These are phyloP conservation scores for Vitis rotundifolia DNA, from an alignment of 164 flowering plant species.

Conservation along the genomic window DNA sequence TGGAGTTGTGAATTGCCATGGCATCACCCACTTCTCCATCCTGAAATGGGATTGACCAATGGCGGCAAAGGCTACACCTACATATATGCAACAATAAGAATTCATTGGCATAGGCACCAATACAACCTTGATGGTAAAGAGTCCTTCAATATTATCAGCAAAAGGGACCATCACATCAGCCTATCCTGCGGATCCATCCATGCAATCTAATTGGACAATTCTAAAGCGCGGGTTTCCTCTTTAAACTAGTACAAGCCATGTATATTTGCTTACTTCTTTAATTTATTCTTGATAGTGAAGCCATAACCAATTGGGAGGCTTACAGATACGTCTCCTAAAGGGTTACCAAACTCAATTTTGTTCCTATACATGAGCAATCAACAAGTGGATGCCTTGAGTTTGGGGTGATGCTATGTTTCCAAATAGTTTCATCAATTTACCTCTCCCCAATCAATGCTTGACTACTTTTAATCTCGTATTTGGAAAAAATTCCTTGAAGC, in stretches of 20 bases:
- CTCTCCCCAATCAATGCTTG: no score
- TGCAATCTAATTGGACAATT: background rate
- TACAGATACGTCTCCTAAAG: no score
- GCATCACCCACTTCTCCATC: slow-evolving; percentile 1
- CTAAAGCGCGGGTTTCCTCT: background rate
- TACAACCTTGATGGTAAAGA: no score
- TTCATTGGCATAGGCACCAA: background rate
- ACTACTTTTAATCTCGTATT: no score
- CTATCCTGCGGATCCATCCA: background rate
- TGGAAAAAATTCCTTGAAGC: no score
- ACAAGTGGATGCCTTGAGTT: no score
- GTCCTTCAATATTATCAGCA: background rate
- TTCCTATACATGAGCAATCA: no score
- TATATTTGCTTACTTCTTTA: no score
- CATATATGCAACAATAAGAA: background rate
- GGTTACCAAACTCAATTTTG: no score
- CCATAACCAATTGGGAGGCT: background rate
- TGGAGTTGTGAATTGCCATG: background rate
- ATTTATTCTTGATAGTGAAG: background rate
- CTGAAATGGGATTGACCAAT: background rate
- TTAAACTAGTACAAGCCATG: no score
- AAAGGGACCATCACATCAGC: background rate
- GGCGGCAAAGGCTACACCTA: background rate
- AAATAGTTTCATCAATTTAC: no score
- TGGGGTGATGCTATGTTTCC: no score